phyloP scores from a whole-genome alignment of 352 stramenopile genomes.

The Phytophthora citricola region DNA sequence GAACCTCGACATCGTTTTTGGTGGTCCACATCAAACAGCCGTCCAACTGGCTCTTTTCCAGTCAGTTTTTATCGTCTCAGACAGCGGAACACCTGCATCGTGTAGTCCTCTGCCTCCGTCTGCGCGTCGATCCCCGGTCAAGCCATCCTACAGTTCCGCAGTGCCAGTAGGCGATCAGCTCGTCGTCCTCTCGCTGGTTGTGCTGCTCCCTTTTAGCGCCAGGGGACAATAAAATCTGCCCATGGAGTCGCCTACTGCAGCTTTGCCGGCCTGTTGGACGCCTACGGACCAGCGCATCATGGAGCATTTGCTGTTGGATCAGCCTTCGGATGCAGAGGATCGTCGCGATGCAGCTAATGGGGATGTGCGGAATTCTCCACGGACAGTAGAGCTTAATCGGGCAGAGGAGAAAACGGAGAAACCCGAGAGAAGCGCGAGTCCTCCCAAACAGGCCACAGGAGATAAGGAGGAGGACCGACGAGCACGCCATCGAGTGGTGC shows the following conservation, averaged over 20 bases:
- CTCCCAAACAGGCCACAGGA: not conserved
- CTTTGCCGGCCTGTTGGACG: conserved; percentile 45
- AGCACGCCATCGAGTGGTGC: conserved; percentile 55
- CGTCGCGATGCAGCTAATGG: conserved; percentile 7
- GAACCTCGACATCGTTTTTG: not conserved
- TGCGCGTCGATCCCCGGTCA: not conserved
- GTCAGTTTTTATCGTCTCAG: not conserved
- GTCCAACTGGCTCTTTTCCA: conserved; percentile 13
- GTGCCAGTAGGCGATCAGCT: conserved; percentile 4
- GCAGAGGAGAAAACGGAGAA: conserved; percentile 10
- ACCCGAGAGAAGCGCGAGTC: conserved; percentile 6
- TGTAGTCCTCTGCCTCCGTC: conserved; percentile 1
- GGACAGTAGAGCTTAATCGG: conserved; percentile 24
- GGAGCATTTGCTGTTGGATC: conserved; percentile 55
- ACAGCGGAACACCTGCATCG: not conserved
- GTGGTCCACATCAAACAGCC: conserved; percentile 14
- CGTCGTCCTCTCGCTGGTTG: not conserved
- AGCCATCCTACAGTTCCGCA: conserved; percentile 5
- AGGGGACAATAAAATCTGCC: not conserved
- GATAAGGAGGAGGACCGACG: conserved; percentile 49
- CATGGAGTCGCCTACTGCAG: not conserved
- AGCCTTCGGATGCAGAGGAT: conserved; percentile 21
- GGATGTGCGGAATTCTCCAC: conserved; percentile 8
- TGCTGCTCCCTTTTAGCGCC: not conserved
- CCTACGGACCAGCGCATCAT: conserved; percentile 67